These are phyloP conservation scores for Argentina anserina DNA, from an alignment of 306 rosid genomes.

Conservation along the genomic window DNA sequence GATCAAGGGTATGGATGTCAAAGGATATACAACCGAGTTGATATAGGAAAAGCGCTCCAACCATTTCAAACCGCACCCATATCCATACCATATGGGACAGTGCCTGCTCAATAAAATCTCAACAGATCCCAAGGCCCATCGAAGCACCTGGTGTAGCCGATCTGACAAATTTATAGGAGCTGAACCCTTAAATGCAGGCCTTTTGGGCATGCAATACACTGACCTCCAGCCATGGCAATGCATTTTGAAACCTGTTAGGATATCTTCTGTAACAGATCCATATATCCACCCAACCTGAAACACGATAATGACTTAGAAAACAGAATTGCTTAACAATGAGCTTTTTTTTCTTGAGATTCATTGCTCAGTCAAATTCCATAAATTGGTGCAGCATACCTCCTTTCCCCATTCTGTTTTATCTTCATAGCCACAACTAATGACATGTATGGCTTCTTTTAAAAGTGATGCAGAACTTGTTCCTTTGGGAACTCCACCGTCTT, in stretches of 20 bases:
- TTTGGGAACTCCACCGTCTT: slow-evolving; percentile 72
- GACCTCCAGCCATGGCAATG: slow-evolving; percentile 98
- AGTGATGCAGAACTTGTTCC: slow-evolving; percentile 70
- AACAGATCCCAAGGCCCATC: slow-evolving; percentile 95
- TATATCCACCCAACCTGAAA: slow-evolving; percentile 95
- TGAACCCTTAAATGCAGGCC: slow-evolving; percentile 92
- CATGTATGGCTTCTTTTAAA: slow-evolving; percentile 92
- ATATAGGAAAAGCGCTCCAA: slow-evolving; percentile 89
- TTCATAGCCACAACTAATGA: slow-evolving; percentile 91
- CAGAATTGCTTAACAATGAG: too few species aligned
- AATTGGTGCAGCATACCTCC: slow-evolving; percentile 45
- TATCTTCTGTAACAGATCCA: slow-evolving; percentile 94
- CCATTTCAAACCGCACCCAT: slow-evolving; percentile 82
- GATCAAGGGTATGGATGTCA: slow-evolving; percentile 77
- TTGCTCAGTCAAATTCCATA: background rate
- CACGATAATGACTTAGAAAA: slow-evolving; percentile 10
- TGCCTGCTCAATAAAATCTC: slow-evolving; percentile 81
- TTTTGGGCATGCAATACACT: slow-evolving; percentile 84
- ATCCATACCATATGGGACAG: slow-evolving; percentile 92
- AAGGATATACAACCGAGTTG: slow-evolving; percentile 85
- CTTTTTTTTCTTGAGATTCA: too few species aligned
- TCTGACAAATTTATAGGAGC: slow-evolving; percentile 91
- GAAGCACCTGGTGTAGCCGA: slow-evolving; percentile 87
- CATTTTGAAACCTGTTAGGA: slow-evolving; percentile 90
- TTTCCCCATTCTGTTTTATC: slow-evolving; percentile 96